Evolutionary conservation across 2,329 filamentous ascomycete genomes (phyloP).

Genomic region (Exophiala alcalophila): DNA sequence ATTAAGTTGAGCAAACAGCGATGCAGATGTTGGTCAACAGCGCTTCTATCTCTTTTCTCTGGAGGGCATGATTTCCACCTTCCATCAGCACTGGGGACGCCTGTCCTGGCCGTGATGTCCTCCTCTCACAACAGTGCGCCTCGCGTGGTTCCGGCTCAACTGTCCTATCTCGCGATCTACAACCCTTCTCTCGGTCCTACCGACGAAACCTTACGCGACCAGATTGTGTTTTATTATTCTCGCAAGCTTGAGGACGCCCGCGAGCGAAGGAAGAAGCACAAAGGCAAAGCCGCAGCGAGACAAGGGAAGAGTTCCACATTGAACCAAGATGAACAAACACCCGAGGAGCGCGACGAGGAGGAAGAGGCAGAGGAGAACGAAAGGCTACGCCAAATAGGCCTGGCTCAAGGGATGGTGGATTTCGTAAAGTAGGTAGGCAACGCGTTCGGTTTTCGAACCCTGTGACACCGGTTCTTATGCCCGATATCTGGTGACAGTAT

Average conservation of each 20-base stretch:
- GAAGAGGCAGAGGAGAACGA: constrained; percentile 72
- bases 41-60: no score
- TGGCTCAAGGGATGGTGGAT: constrained; percentile 93
- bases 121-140: constrained; percentile 2
- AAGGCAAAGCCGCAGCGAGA: constrained; percentile 5
- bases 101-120: constrained; percentile 12
- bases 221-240: constrained; percentile 92
- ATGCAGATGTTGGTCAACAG: no score
- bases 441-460: constrained; percentile 9
- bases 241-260: constrained; percentile 29
- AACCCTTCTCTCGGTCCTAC: constrained; percentile 75
- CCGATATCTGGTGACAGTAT: background rate
- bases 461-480: background rate
- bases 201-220: constrained; percentile 71
- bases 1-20: no score
- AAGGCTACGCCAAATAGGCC: constrained; percentile 83
- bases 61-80: constrained; percentile 1
- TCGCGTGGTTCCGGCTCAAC: constrained; percentile 69
- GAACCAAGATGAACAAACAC: constrained; percentile 15
- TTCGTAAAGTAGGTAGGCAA: constrained; percentile 64
- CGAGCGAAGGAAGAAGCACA: constrained; percentile 30
- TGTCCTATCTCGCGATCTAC: constrained; percentile 92
- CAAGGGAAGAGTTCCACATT: background rate
- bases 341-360: constrained; percentile 34
- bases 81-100: background rate